These are phyloP conservation scores for Epicoccum nigrum DNA, from an alignment of 2,329 filamentous ascomycete genomes.

Conservation along the genomic window DNA sequence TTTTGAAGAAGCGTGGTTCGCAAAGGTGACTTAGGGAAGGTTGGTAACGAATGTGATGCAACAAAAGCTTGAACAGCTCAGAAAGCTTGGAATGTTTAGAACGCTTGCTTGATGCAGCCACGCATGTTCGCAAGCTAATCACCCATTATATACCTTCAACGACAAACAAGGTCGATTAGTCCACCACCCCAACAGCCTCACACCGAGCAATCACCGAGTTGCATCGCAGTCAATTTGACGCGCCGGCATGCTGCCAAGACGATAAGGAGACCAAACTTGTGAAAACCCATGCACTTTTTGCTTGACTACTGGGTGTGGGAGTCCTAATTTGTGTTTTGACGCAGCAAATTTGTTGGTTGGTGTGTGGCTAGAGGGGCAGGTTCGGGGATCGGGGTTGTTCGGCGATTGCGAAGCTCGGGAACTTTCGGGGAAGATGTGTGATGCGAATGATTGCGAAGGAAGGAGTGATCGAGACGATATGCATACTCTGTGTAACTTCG, in stretches of 20 bases:
- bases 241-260: slow-evolving; percentile 1
- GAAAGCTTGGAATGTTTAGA: neutral
- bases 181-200: slow-evolving; percentile 1
- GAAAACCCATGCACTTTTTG: slow-evolving; percentile 1
- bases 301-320: neutral
- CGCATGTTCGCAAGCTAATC: neutral
- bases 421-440: neutral
- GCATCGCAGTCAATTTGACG: neutral
- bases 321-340: slow-evolving; percentile 1
- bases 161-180: neutral
- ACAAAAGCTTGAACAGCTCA: neutral
- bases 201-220: slow-evolving; percentile 12
- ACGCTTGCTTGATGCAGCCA: neutral
- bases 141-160: neutral
- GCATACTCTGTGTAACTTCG: no score
- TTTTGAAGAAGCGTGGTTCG: neutral
- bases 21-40: neutral
- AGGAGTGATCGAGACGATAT: no score
- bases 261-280: neutral
- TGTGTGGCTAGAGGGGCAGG: slow-evolving; percentile 7
- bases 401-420: slow-evolving; percentile 3
- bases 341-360: slow-evolving; percentile 9
- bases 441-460: no score
- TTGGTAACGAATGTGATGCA: neutral
- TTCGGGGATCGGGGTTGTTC: slow-evolving; percentile 9